Conservation (phyloP, 2,329 filamentous ascomycete genomes). For the Colletotrichum acutatum region DNA sequence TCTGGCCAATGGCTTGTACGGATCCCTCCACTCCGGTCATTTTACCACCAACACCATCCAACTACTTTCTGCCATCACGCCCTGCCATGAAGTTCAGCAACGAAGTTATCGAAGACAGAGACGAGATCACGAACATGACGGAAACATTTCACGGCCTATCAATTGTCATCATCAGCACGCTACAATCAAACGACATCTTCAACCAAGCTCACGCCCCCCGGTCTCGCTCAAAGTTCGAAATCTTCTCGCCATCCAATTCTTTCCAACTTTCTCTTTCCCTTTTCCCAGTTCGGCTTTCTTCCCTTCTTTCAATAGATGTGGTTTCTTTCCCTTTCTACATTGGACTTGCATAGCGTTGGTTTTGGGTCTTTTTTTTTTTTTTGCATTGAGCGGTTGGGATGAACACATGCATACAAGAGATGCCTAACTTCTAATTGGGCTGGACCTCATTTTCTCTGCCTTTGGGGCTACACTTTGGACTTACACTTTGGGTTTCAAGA, state of each 20-base stretch:
- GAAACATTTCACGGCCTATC: conserved; percentile 31
- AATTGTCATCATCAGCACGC: conserved; percentile 10
- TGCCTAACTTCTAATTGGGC: conserved; percentile 34
- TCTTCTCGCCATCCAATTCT: not conserved
- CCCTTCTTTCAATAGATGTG: not conserved
- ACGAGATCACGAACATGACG: conserved; percentile 34
- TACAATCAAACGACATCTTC: conserved; percentile 19
- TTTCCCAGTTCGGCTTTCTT: not conserved
- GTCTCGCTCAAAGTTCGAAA: conserved; percentile 22
- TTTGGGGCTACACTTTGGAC: not conserved
- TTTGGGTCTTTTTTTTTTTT: conserved; percentile 14
- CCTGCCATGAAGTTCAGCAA: conserved; percentile 36
- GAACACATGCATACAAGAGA: conserved; percentile 26
- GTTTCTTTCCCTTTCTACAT: conserved; percentile 15
- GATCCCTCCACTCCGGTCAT: conserved; percentile 11
- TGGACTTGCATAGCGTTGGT: conserved; percentile 29
- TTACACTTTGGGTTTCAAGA: conserved; percentile 5
- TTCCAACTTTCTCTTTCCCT: not conserved
- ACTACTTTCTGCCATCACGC: conserved; percentile 17
- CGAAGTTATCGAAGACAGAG: conserved; percentile 46
- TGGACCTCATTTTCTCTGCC: conserved; percentile 17
- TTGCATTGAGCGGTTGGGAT: conserved; percentile 27
- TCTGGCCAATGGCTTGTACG: conserved; percentile 1
- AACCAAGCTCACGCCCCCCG: conserved; percentile 8
- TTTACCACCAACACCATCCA: conserved; percentile 2